Evolutionary conservation across 2,329 filamentous ascomycete genomes (phyloP).

Genomic region (Cytospora paraplurivora): DNA sequence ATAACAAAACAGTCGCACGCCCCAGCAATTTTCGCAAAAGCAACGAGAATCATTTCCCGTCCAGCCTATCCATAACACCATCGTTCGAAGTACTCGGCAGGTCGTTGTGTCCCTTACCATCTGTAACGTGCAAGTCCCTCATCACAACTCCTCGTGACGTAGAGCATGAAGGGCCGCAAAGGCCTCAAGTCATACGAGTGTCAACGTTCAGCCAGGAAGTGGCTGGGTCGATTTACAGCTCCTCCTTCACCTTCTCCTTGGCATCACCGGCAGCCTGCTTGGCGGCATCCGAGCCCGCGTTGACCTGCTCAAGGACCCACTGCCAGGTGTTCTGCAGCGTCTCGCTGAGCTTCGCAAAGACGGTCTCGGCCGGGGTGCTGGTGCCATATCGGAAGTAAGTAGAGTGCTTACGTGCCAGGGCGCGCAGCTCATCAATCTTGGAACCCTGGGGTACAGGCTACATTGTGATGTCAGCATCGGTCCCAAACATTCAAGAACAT

Average conservation of each 20-base stretch:
- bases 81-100: not conserved
- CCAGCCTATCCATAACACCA: conserved; percentile 10
- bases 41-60: not conserved
- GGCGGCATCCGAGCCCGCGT: conserved; percentile 50
- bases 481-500: not conserved
- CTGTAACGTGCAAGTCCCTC: not conserved
- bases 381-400: conserved; percentile 80
- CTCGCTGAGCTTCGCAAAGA: conserved; percentile 65
- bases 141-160: not conserved
- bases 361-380: conserved; percentile 62
- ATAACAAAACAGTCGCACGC: conserved; percentile 17
- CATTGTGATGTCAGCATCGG: conserved; percentile 30
- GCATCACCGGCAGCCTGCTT: conserved; percentile 48
- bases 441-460: conserved; percentile 65
- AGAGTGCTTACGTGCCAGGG: conserved; percentile 70
- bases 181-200: not conserved
- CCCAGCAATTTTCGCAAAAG: conserved; percentile 4
- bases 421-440: conserved; percentile 68
- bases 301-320: conserved; percentile 55
- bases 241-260: conserved; percentile 47
- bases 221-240: conserved; percentile 46
- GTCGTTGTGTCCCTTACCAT: not conserved
- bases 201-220: not conserved
- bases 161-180: not conserved
- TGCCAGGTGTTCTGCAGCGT: conserved; percentile 50